Evolutionary conservation across 305 asterid genomes (phyloP).

Genomic region (Solanum chacoense): DNA sequence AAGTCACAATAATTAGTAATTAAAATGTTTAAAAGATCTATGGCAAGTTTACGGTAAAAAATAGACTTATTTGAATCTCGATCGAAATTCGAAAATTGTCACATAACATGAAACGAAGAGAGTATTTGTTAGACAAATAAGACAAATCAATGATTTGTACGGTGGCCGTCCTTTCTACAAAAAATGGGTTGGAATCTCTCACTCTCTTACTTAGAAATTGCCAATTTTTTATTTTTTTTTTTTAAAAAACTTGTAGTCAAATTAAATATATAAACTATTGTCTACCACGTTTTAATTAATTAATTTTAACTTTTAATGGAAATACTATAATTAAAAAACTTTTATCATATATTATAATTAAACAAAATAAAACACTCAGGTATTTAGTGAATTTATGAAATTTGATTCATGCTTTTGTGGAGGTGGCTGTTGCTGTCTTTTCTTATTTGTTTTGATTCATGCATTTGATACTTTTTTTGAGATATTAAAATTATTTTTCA

Average conservation of each 20-base stretch:
- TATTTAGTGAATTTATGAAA: neutral
- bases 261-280: neutral
- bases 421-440: neutral
- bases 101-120: rapidly evolving
- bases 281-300: neutral
- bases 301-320: neutral
- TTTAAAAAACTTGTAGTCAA: neutral
- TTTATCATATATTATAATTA: neutral
- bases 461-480: neutral
- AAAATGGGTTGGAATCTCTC: neutral
- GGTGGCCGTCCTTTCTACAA: neutral
- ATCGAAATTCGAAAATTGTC: neutral
- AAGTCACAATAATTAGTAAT: too few relatives aligned
- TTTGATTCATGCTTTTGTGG: neutral
- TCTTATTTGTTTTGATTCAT: neutral
- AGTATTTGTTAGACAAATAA: neutral
- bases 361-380: neutral
- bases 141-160: neutral
- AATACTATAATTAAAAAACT: neutral
- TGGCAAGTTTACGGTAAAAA: rapidly evolving
- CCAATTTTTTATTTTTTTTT: too few relatives aligned
- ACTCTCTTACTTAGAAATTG: neutral
- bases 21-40: too few relatives aligned
- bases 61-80: rapidly evolving
- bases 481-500: neutral